These are phyloP conservation scores for Lichtheimia ramosa DNA, from an alignment of 371 early-diverging fungal genomes.

Conservation along the genomic window DNA sequence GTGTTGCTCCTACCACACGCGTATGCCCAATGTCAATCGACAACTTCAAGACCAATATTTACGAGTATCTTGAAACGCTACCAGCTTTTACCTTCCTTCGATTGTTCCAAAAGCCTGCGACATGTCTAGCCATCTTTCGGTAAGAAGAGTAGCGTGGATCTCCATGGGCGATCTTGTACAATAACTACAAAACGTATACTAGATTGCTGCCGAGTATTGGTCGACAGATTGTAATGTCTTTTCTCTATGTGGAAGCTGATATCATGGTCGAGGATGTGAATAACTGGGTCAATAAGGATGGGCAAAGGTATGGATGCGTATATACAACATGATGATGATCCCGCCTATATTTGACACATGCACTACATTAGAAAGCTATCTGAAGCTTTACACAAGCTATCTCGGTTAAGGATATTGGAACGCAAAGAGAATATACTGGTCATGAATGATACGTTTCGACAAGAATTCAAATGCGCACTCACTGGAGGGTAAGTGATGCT, in stretches of 20 bases:
- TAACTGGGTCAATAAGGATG: slow-evolving; percentile 67
- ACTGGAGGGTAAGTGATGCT: slow-evolving; percentile 75
- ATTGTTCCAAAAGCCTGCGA: slow-evolving; percentile 86
- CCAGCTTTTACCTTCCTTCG: slow-evolving; percentile 73
- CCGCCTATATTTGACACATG: neutral
- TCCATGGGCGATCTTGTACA: neutral
- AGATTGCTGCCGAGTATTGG: slow-evolving; percentile 85
- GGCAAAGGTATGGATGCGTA: slow-evolving; percentile 38
- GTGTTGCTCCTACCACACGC: too few species aligned
- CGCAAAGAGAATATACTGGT: slow-evolving; percentile 42
- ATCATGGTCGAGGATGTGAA: slow-evolving; percentile 64
- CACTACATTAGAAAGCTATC: slow-evolving; percentile 47
- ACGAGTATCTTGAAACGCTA: slow-evolving; percentile 81
- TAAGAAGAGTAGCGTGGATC: slow-evolving; percentile 22
- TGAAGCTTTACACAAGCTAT: slow-evolving; percentile 64
- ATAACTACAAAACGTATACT: neutral
- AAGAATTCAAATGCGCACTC: slow-evolving; percentile 82
- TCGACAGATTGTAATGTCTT: slow-evolving; percentile 89
- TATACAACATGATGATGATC: neutral
- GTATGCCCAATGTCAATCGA: slow-evolving; percentile 40
- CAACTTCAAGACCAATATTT: slow-evolving; percentile 67
- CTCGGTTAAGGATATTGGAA: slow-evolving; percentile 68
- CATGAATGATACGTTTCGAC: slow-evolving; percentile 74
- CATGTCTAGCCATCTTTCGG: slow-evolving; percentile 93
- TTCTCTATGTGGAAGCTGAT: slow-evolving; percentile 73